phyloP scores from a whole-genome alignment of 2,329 filamentous ascomycete species.

The Hymenoscyphus fraxineus region DNA sequence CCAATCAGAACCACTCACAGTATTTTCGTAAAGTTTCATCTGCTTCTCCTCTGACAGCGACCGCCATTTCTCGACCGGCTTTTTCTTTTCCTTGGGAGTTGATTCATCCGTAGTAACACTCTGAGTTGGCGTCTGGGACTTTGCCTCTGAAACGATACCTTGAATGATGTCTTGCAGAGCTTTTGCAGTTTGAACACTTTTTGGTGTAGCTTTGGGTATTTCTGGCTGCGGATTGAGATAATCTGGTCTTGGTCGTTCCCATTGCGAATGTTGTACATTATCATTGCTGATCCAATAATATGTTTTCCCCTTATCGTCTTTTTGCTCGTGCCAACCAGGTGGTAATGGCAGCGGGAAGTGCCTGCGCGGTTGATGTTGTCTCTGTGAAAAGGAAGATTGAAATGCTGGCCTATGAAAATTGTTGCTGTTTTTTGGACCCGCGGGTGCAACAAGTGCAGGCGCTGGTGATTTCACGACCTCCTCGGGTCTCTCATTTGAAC shows the following conservation, averaged over 20 bases:
- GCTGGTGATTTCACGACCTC: constrained; percentile 37
- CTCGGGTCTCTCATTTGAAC: constrained; percentile 59
- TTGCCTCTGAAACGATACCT: constrained; percentile 60
- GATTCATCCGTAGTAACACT: constrained; percentile 56
- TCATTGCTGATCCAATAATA: constrained; percentile 86
- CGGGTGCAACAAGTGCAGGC: constrained; percentile 39
- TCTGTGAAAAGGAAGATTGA: constrained; percentile 45
- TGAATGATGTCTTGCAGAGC: constrained; percentile 81
- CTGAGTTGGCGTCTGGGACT: constrained; percentile 48
- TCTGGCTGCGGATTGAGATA: constrained; percentile 38
- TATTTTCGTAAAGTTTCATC: constrained; percentile 93
- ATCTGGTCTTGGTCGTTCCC: constrained; percentile 61
- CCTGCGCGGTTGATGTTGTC: constrained; percentile 55
- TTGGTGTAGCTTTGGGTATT: constrained; percentile 49
- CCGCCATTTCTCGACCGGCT: constrained; percentile 68
- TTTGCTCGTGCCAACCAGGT: constrained; percentile 79
- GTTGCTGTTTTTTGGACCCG: constrained; percentile 41
- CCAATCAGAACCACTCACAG: constrained; percentile 53
- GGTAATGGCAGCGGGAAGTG: constrained; percentile 58
- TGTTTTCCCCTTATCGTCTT: constrained; percentile 64
- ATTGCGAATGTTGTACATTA: constrained; percentile 76
- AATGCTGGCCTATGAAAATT: constrained; percentile 52
- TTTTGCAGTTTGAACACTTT: constrained; percentile 53
- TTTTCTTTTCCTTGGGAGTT: constrained; percentile 52
- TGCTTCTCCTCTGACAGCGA: constrained; percentile 74